Evolutionary conservation across 83 land plant species (phyloP), one percentile per base, ranked within the genome.

Genomic region (Thuja plicata): DNA sequence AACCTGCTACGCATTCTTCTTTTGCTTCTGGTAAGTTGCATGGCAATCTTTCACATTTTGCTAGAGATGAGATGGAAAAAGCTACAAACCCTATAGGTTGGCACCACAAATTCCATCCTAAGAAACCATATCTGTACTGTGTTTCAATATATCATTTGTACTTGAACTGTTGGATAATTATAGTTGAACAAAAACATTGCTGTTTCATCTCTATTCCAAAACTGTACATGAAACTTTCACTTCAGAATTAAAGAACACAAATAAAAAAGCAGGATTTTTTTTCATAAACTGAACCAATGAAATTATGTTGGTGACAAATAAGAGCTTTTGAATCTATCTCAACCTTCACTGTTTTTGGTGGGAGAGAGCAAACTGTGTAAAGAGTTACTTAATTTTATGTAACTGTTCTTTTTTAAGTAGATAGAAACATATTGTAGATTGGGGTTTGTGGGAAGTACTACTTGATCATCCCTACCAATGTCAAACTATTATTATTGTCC

Each of bases 301-400:
- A 8, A 46, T 46, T 46, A 46, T 46, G 48, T 46, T 8, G 5
- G 8, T 8, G 5, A 46, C 8, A 46, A 46, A 46, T 46, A 46
- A 46, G 48, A 46, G 5, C 48, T 46, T 4, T 46, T 4, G 48
- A 46, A 46, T 37, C 38, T 74, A 34, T 74, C 78, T 74, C 37
- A 74, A 74, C 37, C n/a, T 74, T 74, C 78, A 74, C 78, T 74
- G 34, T 74, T 74, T 74, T 74, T 74, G 32, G 73, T 70, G 78
- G 78, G 78, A 74, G 78, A 74, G 78, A 32, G 15, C 13, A 10
- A 76, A 76, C 37, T 76, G 79, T 35, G 79, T 76, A 76, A 76
- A 76, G 79, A 13, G 34, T 76, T 35, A 35, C 40, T 73, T 73
- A 12, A 1, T 73, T 73, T 12, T 66, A 21, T 30, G 16, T 66